Base-by-base conservation (phyloP, 2,329 filamentous ascomycete genomes). In the Alternaria triticina region DNA sequence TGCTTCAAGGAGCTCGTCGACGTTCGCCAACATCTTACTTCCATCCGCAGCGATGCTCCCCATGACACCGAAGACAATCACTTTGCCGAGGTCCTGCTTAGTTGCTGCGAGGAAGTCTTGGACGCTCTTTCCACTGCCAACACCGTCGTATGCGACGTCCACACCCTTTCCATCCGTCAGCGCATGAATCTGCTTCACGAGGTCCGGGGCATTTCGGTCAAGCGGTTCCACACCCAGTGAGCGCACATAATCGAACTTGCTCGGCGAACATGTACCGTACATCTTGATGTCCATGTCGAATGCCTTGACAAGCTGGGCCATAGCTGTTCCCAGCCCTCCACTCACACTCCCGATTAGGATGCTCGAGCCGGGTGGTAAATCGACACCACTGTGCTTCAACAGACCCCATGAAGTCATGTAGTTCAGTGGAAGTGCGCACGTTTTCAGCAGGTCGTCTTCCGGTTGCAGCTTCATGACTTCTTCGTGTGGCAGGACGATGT, bases 391-490 rank as follows among this genome's bases (percentile, higher is more conserved):
- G 33, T 62, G 55, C 27, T 62, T 65, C 9, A 65, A 52, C 59
- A 65, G 59, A 22, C 63, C 63, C 63, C 63, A 65, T 6, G 55
- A 56, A 7, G 56, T 65, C 63, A 65, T 65, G 47, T 65, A 65
- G 27, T 65, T 65, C 9, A 62, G 25, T 3, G 63, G 59, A 12
- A 65, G 55, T 23, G 63, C 55, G 12, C 27, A n/a, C 2, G 54
- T 62, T 36, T 65, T 62, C 13, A 65, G 10, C 3, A 51, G 59
- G 17, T 65, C 63, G 9, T 65, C 63, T 12, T 6, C 36, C 1
- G 5, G 44, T 1, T 62, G 27, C 22, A 65, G 40, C 4, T 40
- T 28, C 11, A 65, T 56, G n/a, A 62, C 36, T 9, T 62, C 51
- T 28, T 50, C 15, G 20, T 62, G 54, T 1, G 59, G 59, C 6